Evolutionary conservation across 2,329 filamentous ascomycete genomes (phyloP).

Genomic region (Coniochaeta sp.): DNA sequence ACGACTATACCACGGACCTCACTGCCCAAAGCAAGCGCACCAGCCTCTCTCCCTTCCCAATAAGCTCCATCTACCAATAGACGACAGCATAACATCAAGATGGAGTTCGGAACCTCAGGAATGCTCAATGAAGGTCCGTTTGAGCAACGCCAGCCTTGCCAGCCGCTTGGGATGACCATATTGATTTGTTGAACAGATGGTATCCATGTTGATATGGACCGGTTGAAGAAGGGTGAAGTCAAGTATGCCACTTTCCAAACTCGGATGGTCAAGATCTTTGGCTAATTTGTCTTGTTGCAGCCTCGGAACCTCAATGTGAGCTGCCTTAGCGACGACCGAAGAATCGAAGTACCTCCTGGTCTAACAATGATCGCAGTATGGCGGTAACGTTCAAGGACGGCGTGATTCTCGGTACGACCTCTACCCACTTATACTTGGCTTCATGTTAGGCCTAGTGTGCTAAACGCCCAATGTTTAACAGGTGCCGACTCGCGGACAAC

Average conservation of each 20-base stretch:
- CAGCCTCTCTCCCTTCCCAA: not conserved
- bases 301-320: constrained; percentile 92
- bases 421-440: not conserved
- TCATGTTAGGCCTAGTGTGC: not conserved
- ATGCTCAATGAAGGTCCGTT: constrained; percentile 54
- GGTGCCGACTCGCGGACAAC: constrained; percentile 96
- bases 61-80: not conserved
- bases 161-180: not conserved
- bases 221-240: constrained; percentile 96
- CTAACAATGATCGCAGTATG: constrained; percentile 59
- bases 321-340: constrained; percentile 6
- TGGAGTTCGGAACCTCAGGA: constrained; percentile 59
- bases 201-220: constrained; percentile 98
- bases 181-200: constrained; percentile 60
- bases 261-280: constrained; percentile 12
- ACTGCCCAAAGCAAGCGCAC: not conserved
- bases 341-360: constrained; percentile 7
- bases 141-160: constrained; percentile 1
- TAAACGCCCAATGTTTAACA: constrained; percentile 16
- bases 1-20: not conserved
- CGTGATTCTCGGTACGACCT: constrained; percentile 70
- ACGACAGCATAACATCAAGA: constrained; percentile 21
- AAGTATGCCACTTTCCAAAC: constrained; percentile 56
- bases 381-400: constrained; percentile 98
- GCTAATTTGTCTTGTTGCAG: constrained; percentile 39